Base-by-base conservation (phyloP, 2,329 filamentous ascomycete species). In the Penicillium sp. region DNA sequence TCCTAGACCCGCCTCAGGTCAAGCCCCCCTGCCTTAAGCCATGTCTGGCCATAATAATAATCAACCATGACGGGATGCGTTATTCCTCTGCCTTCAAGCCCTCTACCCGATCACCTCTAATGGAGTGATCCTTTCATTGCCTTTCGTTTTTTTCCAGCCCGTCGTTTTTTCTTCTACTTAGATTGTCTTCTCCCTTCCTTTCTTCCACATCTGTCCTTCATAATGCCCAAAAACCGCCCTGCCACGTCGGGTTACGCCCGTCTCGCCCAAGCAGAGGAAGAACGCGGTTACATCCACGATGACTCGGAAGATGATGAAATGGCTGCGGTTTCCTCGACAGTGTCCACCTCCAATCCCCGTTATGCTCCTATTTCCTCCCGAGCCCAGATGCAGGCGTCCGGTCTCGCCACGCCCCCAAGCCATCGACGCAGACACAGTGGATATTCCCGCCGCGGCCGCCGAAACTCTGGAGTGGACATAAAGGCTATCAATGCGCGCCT, bases 401-500 rank as follows among this genome's bases (percentile, higher is more conserved):
- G 71, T 60, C 66, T 72, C 57, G 68, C 76, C 31, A 67, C 73
- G 21, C 70, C 74, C 16, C 71, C 78, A 56, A 74, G 73, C 49
- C 69, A 76, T 58, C 71, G 74, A 65, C 80, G 79, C 66, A 78
- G 80, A 77, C 66, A 78, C 67, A 71, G 80, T 78, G 66, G 77
- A 70, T 66, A 83, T 73, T 56, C 62, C 26, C 77, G 82, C 61
- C 81, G 85, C 51, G 77, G 80, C 59, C 82, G 87, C 62, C 90
- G 90, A 71, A 95, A 93, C 68, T 83, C 91, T 21, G 93, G 93
- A 3, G 93, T 99, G 19, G 95, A 99, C 71, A 90, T 99, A 71
- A 98, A 98, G 74, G 95, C 95, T 58, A 98, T 99, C 77, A 99
- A 99, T 75, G 93, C 93, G 57, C 85, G 95, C 24, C 80, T 99